Percentiles rank a stretch among this genome's conserved stretches.
Conservation (phyloP, 2,329 filamentous ascomycete genomes). For the Phyllosticta paracitricarpa region DNA sequence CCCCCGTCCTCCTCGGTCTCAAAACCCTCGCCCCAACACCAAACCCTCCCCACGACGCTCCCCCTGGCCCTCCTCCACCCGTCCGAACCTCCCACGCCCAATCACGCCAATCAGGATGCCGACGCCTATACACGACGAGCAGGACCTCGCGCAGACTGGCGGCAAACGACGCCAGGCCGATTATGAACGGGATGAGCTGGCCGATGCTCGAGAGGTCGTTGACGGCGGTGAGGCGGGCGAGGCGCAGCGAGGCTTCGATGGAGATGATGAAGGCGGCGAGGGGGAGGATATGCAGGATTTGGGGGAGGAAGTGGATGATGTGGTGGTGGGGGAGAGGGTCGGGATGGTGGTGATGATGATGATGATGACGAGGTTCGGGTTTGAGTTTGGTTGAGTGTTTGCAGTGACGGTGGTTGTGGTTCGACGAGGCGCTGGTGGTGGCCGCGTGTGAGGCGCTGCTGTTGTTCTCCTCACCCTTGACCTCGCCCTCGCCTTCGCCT, state of each 20-base stretch:
- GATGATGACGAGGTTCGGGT: not conserved
- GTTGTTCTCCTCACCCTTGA: too few relatives aligned
- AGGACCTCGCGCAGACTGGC: not conserved
- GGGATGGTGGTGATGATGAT: not conserved
- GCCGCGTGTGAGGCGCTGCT: too few relatives aligned
- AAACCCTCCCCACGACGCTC: too few relatives aligned
- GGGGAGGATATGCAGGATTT: not conserved
- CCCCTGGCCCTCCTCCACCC: not conserved
- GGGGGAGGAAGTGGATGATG: not conserved
- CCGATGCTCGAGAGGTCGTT: not conserved
- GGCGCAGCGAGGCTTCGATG: not conserved
- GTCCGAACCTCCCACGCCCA: not conserved
- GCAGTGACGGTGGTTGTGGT: too few relatives aligned
- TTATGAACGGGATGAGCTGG: conserved; percentile 2
- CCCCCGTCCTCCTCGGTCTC: too few relatives aligned
- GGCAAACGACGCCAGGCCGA: not conserved
- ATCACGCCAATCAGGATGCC: not conserved
- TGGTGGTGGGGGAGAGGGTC: not conserved
- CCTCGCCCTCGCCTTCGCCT: not conserved
- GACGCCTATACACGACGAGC: not conserved
- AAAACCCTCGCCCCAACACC: not conserved
- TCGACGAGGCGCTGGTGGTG: too few relatives aligned
- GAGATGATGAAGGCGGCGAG: not conserved
- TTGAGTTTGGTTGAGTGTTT: too few relatives aligned
- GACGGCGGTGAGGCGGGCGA: not conserved